Evolutionary conservation across 257 asterid genomes (phyloP), one percentile per base, ranked within the genome.

Genomic region (Eustoma russellianum): DNA sequence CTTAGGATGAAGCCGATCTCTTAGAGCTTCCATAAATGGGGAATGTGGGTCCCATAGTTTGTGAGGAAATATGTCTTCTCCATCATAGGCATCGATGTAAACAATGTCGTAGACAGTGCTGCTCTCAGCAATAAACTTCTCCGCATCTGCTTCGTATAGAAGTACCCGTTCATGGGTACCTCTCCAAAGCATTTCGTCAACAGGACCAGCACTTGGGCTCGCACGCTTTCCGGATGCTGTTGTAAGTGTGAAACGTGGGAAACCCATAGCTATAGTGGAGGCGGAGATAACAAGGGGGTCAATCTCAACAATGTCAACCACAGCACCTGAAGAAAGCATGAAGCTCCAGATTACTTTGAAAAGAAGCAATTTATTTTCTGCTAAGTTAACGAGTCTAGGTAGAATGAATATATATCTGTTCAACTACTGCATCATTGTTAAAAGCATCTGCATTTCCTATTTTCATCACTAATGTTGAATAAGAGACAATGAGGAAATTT

Each of bases 241-340:
- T 71, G 69, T 73, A 19, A 83, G 67, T n/a, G 95, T 66, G 73
- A 65, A 77, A 14, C 86, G 62, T 3, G 97, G 97, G 77, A 88
- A 88, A 13, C 97, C 97, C 97, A 88, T 85, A 50, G 94, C 94
- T 74, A 69, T 69, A 5, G 66, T 65, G 33, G 97, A 88, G 48
- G 97, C 95, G 48, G 95, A 78, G 70, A 85, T 75, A 40, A 88
- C 97, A 35, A 70, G 14, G n/a, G 94, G 92, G 63, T 88, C 97
- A 10, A 88, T 80, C 71, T 88, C 97, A 56, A 82, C 95, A 18
- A 72, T 47, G 70, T 85, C 79, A 34, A 88, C 85, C 18, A 72
- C 40, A 53, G 97, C 86, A 65, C 95, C 95, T 88, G 86, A 55
- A 72, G 33, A 44, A 47, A 43, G 48, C 49, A 46, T 10, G 48